Evolutionary conservation across 208 protist species (phyloP).

Genomic region (Acanthamoeba healyi): DNA sequence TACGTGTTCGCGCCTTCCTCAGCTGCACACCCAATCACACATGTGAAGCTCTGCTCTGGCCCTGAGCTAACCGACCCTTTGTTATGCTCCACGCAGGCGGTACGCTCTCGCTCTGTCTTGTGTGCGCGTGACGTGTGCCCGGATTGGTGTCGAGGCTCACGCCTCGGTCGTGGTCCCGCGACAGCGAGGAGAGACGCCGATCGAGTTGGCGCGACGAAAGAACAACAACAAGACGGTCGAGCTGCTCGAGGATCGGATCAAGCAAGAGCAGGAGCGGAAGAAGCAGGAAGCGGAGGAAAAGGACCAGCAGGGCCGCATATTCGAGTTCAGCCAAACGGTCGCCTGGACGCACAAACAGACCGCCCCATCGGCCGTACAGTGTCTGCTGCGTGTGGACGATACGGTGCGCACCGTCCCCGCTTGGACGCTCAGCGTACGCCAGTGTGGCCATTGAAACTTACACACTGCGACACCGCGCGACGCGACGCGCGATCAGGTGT

Average conservation of each 20-base stretch:
- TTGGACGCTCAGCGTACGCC: too few species aligned
- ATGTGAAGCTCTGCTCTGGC: too few species aligned
- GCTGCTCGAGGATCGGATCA: constrained; percentile 23
- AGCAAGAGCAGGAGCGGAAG: constrained; percentile 45
- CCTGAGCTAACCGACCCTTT: neutral
- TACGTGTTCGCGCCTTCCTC: neutral
- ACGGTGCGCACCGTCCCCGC: neutral
- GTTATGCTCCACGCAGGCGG: neutral
- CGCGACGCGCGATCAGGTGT: neutral
- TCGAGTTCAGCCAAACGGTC: constrained; percentile 43
- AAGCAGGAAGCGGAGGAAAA: constrained; percentile 52
- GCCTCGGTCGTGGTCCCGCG: neutral
- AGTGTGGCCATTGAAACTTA: too few species aligned
- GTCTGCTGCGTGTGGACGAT: constrained; percentile 35
- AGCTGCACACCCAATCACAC: too few species aligned
- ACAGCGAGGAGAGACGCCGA: neutral
- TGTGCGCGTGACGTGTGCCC: neutral
- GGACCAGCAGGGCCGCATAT: constrained; percentile 22
- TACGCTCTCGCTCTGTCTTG: neutral
- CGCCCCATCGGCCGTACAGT: constrained; percentile 25
- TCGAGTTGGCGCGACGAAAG: constrained; percentile 48
- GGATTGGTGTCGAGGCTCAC: too few species aligned
- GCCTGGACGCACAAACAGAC: constrained; percentile 33
- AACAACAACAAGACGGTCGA: constrained; percentile 3
- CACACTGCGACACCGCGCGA: too few species aligned